Base-by-base conservation (phyloP, 1,139 yeast genomes). In the Meyerozyma athensensis region DNA sequence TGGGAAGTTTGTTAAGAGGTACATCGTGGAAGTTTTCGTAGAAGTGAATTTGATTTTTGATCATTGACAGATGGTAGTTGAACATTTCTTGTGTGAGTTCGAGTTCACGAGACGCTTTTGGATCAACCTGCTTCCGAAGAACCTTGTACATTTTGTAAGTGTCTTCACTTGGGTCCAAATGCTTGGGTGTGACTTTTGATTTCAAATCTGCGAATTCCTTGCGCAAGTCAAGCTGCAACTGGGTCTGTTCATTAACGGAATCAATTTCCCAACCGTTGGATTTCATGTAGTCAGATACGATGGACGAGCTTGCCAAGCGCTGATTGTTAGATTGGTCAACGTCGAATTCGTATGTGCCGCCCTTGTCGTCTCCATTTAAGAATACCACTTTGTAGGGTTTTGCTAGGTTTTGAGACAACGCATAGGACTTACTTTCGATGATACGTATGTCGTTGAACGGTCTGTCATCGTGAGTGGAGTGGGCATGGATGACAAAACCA, bases 301-400 rank as follows among this genome's bases (percentile, higher is more conserved):
- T 39, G 4, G 42, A 42, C 13, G 46, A 41, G 36, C 43, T 40
- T 19, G 43, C 35, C 36, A 52, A 33, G 14, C 53, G 35, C 34
- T 46, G 47, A 22, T 36, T 38, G n/a, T 33, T 38, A 2, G 24
- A 38, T 20, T 40, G 44, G 36, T 54, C 56, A 8, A 61, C 68
- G 26, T 54, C 53, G 39, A 64, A 64, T 41, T 63, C 68, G 39
- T 43, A 61, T 3, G 64, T 61, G 4, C 53, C 54, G 4, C 55
- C 55, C 3, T 53, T 44, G 5, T 44, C 40, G 26, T 36, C 44
- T 14, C 50, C 54, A 34, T 50, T 56, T 34, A 64, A 49, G 1
- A 64, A 49, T 4, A 64, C 50, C 22, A 63, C 68, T 43, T 54
- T 49, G 30, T 49, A 47, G 1, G 70, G 70, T 26, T 54, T 56